phyloP scores from a whole-genome alignment of 208 protist genomes.

The Trypanosoma brucei region DNA sequence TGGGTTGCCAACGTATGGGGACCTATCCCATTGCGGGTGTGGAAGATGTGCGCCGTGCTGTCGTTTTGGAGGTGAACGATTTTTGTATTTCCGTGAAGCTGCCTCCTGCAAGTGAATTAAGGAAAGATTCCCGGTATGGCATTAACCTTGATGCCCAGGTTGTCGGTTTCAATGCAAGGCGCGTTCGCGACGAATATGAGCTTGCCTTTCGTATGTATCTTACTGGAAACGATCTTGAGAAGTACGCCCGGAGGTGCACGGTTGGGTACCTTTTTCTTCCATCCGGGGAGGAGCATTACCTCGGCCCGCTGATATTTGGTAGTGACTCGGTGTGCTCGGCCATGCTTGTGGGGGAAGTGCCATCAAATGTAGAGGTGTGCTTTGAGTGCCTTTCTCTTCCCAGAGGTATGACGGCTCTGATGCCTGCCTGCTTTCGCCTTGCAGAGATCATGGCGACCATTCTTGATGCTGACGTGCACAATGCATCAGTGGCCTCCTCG shows the following conservation, averaged over 20 bases:
- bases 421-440: conserved; percentile 58
- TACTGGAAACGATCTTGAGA: conserved; percentile 1
- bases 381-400: conserved; percentile 5
- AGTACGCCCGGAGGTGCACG: conserved; percentile 1
- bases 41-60: too few species aligned
- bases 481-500: conserved; percentile 47
- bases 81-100: too few species aligned
- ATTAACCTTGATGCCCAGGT: too few species aligned
- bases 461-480: conserved; percentile 62
- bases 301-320: conserved; percentile 23
- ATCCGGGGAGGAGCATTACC: conserved; percentile 23
- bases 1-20: too few species aligned
- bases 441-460: conserved; percentile 60
- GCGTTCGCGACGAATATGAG: conserved; percentile 22
- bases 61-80: too few species aligned
- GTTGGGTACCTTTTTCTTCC: conserved; percentile 11
- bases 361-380: conserved; percentile 24
- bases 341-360: conserved; percentile 35
- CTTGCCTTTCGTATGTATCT: conserved; percentile 14
- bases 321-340: conserved; percentile 28
- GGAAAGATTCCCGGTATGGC: too few species aligned
- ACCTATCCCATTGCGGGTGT: too few species aligned
- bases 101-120: too few species aligned
- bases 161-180: neutral
- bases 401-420: neutral